Evolutionary conservation across 2,329 filamentous ascomycete species (phyloP), one percentile per base, ranked within the genome.

Genomic region (Calonectria pseudoturangicola): DNA sequence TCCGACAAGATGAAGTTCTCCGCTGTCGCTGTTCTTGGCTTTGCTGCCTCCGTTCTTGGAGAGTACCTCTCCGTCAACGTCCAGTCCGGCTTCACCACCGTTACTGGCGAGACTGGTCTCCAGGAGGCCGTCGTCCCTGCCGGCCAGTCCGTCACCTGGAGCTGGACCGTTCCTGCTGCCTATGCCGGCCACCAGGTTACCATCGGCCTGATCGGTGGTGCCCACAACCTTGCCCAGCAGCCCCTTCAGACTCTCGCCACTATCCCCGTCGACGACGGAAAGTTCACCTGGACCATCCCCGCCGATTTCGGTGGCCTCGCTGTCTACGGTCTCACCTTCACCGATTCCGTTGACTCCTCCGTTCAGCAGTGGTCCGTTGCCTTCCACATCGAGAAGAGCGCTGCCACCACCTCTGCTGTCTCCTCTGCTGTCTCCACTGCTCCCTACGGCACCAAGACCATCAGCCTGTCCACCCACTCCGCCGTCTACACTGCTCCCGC

Each of bases 291-390:
- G 91, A 74, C 79, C 28, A 86, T 92, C 65, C 85, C 84, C 80
- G 79, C 84, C 72, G 74, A 80, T 33, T 85, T 89, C 33, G 88
- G 87, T 74, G 78, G 78, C 70, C n/a, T n/a, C n/a, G n/a, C n/a
- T n/a, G n/a, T 87, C 79, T 93, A 92, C 83, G 91, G 91, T 76
- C 85, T 93, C 81, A 85, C 87, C 84, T 85, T 93, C 83, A 82
- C 82, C n/a, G n/a, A n/a, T n/a, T n/a, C n/a, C n/a, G n/a, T n/a
- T n/a, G n/a, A n/a, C n/a, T n/a, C n/a, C n/a, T n/a, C n/a, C n/a
- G n/a, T n/a, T n/a, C n/a, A n/a, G n/a, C n/a, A n/a, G n/a, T n/a
- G n/a, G n/a, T n/a, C n/a, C n/a, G n/a, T n/a, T n/a, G n/a, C n/a
- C n/a, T n/a, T n/a, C n/a, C n/a, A n/a, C n/a, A n/a, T n/a, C n/a